phyloP scores from a whole-genome alignment of 1,284 basidiomycete genomes.

The Ganoderma meredithae region DNA sequence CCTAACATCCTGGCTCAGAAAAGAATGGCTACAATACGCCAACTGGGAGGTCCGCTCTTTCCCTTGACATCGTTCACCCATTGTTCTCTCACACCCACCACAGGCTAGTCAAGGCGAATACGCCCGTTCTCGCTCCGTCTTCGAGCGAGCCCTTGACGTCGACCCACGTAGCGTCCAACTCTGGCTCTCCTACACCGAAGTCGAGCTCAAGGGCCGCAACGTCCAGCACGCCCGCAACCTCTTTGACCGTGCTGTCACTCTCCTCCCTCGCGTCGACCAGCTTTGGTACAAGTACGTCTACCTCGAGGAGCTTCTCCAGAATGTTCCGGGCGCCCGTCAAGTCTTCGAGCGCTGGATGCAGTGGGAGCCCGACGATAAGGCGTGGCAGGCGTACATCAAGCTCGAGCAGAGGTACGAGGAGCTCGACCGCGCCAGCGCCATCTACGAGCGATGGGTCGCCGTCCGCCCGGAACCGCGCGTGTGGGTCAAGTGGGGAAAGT shows the following conservation, averaged over 20 bases:
- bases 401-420: constrained; percentile 95
- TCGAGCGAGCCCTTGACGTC: constrained; percentile 96
- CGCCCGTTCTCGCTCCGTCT: constrained; percentile 91
- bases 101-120: constrained; percentile 97
- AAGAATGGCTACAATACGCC: constrained; percentile 86
- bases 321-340: constrained; percentile 94
- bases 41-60: constrained; percentile 72
- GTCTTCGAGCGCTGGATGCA: constrained; percentile 99
- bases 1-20: constrained; percentile 50
- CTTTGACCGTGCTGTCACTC: constrained; percentile 95
- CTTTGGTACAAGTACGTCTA: constrained; percentile 99
- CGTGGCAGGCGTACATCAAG: constrained; percentile 99
- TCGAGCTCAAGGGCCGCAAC: constrained; percentile 97
- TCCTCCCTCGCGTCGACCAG: constrained; percentile 94
- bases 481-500: constrained; percentile 98
- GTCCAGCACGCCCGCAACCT: constrained; percentile 97
- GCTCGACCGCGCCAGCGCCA: constrained; percentile 87
- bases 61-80: neutral
- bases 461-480: constrained; percentile 93
- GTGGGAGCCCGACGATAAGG: constrained; percentile 99
- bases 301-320: constrained; percentile 96
- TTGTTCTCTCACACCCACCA: constrained; percentile 4
- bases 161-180: constrained; percentile 89
- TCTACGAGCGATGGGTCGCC: constrained; percentile 96
- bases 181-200: constrained; percentile 98